A percentile compares a stretch with the other conserved stretches of the same genome.
phyloP scores from a whole-genome alignment of 345 rosid species.

The Odontarrhena argentea region DNA sequence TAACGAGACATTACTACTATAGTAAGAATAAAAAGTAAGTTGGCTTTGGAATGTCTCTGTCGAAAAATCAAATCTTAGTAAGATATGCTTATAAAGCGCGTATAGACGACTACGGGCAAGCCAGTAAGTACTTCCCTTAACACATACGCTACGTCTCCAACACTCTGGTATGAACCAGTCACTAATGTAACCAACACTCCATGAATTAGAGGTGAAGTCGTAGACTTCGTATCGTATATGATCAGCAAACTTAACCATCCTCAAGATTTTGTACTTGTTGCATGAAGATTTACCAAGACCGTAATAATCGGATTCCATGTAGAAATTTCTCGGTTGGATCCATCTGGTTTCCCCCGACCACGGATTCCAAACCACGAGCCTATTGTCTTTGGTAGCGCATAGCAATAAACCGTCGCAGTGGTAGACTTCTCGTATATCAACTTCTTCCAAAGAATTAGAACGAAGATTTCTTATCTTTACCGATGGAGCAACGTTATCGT shows the following conservation, averaged over 20 bases:
- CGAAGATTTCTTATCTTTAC: not conserved
- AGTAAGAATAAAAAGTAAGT: not conserved
- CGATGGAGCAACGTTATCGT: not conserved
- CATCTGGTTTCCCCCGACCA: not conserved
- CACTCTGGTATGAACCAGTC: too few species aligned
- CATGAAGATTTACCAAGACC: not conserved
- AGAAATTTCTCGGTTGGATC: not conserved
- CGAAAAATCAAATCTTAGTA: not conserved
- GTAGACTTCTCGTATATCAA: too few species aligned
- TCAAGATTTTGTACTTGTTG: conserved; percentile 12
- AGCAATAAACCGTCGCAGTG: too few species aligned
- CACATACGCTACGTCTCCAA: not conserved
- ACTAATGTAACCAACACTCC: not conserved
- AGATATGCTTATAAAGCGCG: too few species aligned
- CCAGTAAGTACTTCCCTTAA: conserved; percentile 4
- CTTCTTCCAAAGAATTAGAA: too few species aligned
- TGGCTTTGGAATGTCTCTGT: not conserved
- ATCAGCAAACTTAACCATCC: not conserved
- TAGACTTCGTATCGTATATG: not conserved
- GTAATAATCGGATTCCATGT: not conserved
- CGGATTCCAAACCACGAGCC: too few species aligned
- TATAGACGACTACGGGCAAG: too few species aligned
- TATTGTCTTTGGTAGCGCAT: too few species aligned
- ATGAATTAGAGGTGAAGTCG: conserved; percentile 1
- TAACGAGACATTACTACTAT: not conserved